Base-by-base conservation (phyloP, 768 basidiomycete species). In the Leccinum imitatum region DNA sequence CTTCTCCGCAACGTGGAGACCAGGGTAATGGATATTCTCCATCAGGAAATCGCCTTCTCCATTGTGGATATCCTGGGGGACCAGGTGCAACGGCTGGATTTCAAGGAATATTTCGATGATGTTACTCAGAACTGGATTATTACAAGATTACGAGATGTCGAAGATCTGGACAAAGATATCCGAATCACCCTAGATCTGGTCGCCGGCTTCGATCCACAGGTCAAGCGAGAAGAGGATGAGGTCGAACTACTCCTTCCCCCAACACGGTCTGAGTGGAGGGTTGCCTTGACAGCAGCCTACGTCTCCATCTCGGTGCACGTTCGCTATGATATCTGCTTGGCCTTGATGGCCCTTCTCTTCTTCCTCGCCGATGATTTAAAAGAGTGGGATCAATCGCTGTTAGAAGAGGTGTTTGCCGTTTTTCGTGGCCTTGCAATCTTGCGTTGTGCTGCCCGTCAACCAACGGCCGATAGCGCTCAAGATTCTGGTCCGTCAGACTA, bases 211-310 rank as follows among this genome's bases (percentile, higher is more conserved):
- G 88, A 90, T 64, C 81, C 69, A 23, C 78, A 83, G 30, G 82
- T 92, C 60, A 93, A 93, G 72, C 77, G 77, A 62, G 92, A 94
- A 72, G 87, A 88, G 64, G 87, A 89, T 31, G 90, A 91, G 64
- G 79, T 82, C 17, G 85, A 84, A 51, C 63, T 78, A 15, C 78
- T 84, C 35, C 70, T 78, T 33, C 83, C 84, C 27, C 78, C 82
- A 55, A 77, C 82, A 37, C 76, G 77, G 44, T 86, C 87, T 15
- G 81, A 85, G 56, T 89, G 87, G 87, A 79, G 77, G 53, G 80
- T 79, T 57, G 84, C 84, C 31, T 76, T 90, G 33, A 82, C 84
- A 33, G 80, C 88, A 25, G 77, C 82, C 31, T 94, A 91, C 69
- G 77, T 83, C 37, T 77, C 79, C 15, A 82, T 80, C 54, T 81